These are phyloP conservation scores for Cadophora sp. DNA, from an alignment of 2,329 filamentous ascomycete genomes.

Conservation along the genomic window DNA sequence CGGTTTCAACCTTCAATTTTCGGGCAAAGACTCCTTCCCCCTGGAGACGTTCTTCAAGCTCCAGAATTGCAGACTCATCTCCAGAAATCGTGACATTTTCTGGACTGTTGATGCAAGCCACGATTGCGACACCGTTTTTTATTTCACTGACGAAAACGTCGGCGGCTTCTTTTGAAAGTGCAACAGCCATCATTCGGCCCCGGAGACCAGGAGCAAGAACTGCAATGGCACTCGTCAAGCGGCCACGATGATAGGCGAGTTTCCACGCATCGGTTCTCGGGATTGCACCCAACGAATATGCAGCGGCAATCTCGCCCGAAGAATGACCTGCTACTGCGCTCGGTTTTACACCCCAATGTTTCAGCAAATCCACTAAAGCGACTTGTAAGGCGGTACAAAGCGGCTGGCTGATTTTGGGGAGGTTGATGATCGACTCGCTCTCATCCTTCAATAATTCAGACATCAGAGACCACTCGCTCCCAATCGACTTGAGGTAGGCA, in stretches of 20 bases:
- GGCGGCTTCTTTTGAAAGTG: conserved; percentile 31
- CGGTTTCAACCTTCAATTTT: conserved; percentile 47
- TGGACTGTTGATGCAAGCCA: conserved; percentile 46
- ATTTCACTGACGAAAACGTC: background rate
- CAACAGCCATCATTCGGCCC: conserved; percentile 63
- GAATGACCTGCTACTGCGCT: conserved; percentile 43
- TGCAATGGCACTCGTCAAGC: background rate
- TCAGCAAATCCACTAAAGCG: conserved; percentile 40
- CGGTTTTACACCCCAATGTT: conserved; percentile 32
- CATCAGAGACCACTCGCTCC: conserved; percentile 39
- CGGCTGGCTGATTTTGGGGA: conserved; percentile 33
- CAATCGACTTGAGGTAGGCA: conserved; percentile 47
- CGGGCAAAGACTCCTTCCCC: conserved; percentile 44
- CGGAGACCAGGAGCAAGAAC: conserved; percentile 32
- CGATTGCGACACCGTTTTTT: conserved; percentile 31
- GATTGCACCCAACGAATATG: conserved; percentile 42
- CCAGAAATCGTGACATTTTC: conserved; percentile 39
- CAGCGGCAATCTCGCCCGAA: conserved; percentile 49
- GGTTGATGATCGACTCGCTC: conserved; percentile 28
- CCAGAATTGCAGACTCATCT: conserved; percentile 26
- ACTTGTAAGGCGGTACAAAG: conserved; percentile 42
- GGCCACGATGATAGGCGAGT: conserved; percentile 36
- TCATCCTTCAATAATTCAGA: conserved; percentile 16
- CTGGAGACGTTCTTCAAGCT: conserved; percentile 25
- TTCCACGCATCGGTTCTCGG: conserved; percentile 25